These are phyloP conservation scores for Infundibulicybe gibba DNA, from an alignment of 768 basidiomycete genomes.

Conservation along the genomic window DNA sequence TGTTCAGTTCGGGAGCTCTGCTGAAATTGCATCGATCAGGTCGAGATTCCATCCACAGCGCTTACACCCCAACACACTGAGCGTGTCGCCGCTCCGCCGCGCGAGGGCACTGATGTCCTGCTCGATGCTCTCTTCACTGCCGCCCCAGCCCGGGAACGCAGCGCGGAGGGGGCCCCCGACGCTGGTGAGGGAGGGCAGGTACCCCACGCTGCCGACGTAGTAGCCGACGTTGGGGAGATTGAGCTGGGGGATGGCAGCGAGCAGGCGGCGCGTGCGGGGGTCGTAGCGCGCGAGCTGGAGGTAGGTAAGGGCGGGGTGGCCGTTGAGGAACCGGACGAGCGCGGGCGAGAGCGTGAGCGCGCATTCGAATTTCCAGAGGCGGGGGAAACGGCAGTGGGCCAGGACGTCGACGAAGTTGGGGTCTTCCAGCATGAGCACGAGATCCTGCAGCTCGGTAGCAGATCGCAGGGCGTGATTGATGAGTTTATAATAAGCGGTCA, in stretches of 20 bases:
- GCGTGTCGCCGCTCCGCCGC: conserved; percentile 24
- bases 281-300: conserved; percentile 31
- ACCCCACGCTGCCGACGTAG: conserved; percentile 30
- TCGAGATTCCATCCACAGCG: conserved; percentile 37
- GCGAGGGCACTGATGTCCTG: conserved; percentile 26
- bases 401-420: conserved; percentile 20
- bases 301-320: conserved; percentile 27
- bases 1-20: conserved; percentile 27
- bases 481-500: conserved; percentile 25
- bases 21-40: conserved; percentile 28
- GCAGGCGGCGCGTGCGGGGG: conserved; percentile 4
- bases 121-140: conserved; percentile 22
- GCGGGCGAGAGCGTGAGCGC: conserved; percentile 24
- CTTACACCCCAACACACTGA: conserved; percentile 31
- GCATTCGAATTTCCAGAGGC: conserved; percentile 31
- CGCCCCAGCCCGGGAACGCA: conserved; percentile 33
- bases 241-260: conserved; percentile 11
- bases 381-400: conserved; percentile 17
- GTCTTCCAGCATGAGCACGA: conserved; percentile 28
- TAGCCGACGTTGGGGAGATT: conserved; percentile 29
- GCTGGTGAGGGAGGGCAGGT: conserved; percentile 18
- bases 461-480: conserved; percentile 22
- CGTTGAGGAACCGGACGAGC: conserved; percentile 29
- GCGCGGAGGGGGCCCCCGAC: conserved; percentile 18
- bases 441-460: conserved; percentile 21